Percentiles rank a stretch among this genome's conserved stretches.
Conservation (phyloP, 2,329 filamentous ascomycete species). For the Fusarium dimerum region DNA sequence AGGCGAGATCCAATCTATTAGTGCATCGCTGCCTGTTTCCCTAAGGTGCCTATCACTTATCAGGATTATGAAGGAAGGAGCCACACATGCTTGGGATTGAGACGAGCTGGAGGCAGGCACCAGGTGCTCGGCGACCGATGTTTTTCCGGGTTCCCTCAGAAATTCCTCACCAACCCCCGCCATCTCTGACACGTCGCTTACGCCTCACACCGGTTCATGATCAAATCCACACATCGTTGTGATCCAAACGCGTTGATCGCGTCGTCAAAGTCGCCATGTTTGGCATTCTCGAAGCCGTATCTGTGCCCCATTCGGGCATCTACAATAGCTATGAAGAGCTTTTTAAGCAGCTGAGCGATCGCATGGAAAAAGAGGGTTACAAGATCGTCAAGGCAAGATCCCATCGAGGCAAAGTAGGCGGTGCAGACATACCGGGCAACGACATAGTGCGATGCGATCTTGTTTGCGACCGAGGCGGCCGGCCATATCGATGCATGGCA, state of each 20-base stretch:
- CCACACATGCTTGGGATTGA: background rate
- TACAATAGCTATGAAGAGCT: conserved; percentile 45
- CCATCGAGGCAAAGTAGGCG: conserved; percentile 43
- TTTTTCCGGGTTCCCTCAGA: conserved; percentile 24
- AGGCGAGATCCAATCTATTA: no score
- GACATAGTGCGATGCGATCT: conserved; percentile 47
- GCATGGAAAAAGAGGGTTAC: conserved; percentile 47
- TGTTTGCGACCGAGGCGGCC: conserved; percentile 46
- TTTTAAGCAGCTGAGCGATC: conserved; percentile 41
- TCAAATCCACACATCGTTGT: conserved; percentile 32
- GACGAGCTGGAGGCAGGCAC: background rate
- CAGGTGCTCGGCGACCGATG: conserved; percentile 9
- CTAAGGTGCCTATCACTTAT: no score
- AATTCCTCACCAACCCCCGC: conserved; percentile 25
- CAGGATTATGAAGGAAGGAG: background rate
- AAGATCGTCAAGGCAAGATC: conserved; percentile 48
- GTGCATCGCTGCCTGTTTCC: no score
- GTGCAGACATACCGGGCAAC: conserved; percentile 42
- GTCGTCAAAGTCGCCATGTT: conserved; percentile 39
- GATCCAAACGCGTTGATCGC: conserved; percentile 29
- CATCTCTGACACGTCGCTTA: conserved; percentile 18
- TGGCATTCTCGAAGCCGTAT: conserved; percentile 43
- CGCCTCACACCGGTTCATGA: conserved; percentile 31
- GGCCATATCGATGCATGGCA: conserved; percentile 45
- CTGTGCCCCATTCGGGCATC: conserved; percentile 38